Conservation (phyloP, 805 yeast species). For the Saturnispora halmiae region DNA sequence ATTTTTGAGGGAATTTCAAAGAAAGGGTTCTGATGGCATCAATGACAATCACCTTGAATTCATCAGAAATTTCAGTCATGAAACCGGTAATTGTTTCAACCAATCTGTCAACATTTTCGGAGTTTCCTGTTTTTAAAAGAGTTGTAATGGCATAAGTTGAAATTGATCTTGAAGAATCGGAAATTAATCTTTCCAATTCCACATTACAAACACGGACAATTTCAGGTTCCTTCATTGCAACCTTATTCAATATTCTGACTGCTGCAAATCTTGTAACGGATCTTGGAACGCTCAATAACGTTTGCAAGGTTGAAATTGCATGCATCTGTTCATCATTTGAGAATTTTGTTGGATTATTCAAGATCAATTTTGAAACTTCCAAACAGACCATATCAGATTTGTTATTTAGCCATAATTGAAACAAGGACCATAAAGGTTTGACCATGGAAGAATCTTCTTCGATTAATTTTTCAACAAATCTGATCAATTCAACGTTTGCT, state of each 20-base stretch:
- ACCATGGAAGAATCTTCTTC: conserved; percentile 61
- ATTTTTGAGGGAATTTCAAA: conserved; percentile 85
- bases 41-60: conserved; percentile 86
- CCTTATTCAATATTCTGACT: conserved; percentile 76
- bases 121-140: conserved; percentile 86
- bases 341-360: conserved; percentile 42
- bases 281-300: conserved; percentile 76
- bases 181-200: conserved; percentile 79
- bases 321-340: conserved; percentile 56
- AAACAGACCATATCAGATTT: conserved; percentile 84
- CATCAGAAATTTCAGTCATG: conserved; percentile 92
- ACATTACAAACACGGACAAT: conserved; percentile 68
- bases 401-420: conserved; percentile 64
- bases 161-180: conserved; percentile 82
- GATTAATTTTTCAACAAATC: conserved; percentile 67
- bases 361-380: conserved; percentile 78
- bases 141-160: conserved; percentile 98
- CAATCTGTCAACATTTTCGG: conserved; percentile 79
- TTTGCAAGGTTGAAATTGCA: conserved; percentile 68
- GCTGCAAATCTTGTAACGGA: conserved; percentile 89
- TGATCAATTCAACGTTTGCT: conserved; percentile 77
- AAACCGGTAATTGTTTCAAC: conserved; percentile 79
- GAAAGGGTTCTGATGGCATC: conserved; percentile 92
- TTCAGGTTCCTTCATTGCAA: conserved; percentile 75
- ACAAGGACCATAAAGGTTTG: conserved; percentile 50